phyloP scores from a whole-genome alignment of 257 asterid species.

The Scutellaria barbata region DNA sequence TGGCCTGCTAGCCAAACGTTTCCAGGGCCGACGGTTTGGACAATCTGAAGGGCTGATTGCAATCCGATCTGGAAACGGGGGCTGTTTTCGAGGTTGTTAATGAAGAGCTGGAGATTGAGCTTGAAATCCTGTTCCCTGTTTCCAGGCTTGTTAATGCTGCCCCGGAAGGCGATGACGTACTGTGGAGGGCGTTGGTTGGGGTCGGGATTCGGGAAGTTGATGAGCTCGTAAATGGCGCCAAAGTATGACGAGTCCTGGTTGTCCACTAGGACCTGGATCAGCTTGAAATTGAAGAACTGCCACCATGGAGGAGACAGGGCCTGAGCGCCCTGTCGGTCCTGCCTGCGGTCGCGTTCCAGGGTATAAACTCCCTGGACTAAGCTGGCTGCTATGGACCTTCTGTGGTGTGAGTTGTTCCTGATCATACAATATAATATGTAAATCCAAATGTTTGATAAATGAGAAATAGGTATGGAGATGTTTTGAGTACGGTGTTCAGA shows the following conservation, averaged over 20 bases:
- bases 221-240: conserved; percentile 60
- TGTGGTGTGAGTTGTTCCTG: conserved; percentile 65
- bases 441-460: background rate
- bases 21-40: conserved; percentile 34
- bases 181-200: conserved; percentile 45
- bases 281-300: conserved; percentile 59
- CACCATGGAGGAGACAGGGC: conserved; percentile 79
- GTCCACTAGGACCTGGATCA: conserved; percentile 50
- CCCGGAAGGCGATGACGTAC: conserved; percentile 69
- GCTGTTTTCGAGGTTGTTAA: conserved; percentile 53
- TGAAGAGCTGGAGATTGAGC: conserved; percentile 53
- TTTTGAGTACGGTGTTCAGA: conserved; percentile 18
- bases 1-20: conserved; percentile 73
- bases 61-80: conserved; percentile 48
- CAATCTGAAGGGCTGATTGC: conserved; percentile 29
- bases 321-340: conserved; percentile 52
- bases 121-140: conserved; percentile 55
- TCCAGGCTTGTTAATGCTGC: conserved; percentile 52
- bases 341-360: conserved; percentile 63
- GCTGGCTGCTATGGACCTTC: conserved; percentile 64
- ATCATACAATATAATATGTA: background rate
- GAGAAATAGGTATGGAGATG: background rate
- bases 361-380: conserved; percentile 66
- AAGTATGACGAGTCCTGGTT: conserved; percentile 54
- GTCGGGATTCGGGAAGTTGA: conserved; percentile 29